These are phyloP conservation scores for Cicer yamashitae DNA, from an alignment of 306 rosid genomes.

Conservation along the genomic window DNA sequence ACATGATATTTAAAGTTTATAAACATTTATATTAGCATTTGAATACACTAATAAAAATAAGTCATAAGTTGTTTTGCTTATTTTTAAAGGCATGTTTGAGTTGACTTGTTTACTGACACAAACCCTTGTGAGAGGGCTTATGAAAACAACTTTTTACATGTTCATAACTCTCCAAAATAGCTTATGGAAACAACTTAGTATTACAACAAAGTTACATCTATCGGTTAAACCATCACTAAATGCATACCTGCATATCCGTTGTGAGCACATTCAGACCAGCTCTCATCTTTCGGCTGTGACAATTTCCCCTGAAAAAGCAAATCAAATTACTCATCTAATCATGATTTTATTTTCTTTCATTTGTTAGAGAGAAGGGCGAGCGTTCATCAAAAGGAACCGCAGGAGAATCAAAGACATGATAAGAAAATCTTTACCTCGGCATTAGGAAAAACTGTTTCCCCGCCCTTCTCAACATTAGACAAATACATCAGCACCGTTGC, in stretches of 20 bases:
- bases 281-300: constrained; percentile 59
- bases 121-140: too few relatives aligned
- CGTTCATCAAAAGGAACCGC: constrained; percentile 6
- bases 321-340: constrained; percentile 20
- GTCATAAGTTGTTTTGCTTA: background rate
- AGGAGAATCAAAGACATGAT: constrained; percentile 20
- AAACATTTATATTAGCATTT: background rate
- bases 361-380: background rate
- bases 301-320: constrained; percentile 55
- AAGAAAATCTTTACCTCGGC: constrained; percentile 59
- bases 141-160: background rate
- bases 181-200: too few relatives aligned
- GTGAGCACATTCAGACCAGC: constrained; percentile 77
- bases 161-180: background rate
- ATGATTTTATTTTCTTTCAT: constrained; percentile 8
- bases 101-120: too few relatives aligned
- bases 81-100: too few relatives aligned
- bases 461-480: constrained; percentile 86
- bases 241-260: constrained; percentile 81
- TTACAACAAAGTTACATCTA: too few relatives aligned
- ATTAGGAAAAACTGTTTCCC: constrained; percentile 90
- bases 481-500: constrained; percentile 96
- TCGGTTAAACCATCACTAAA: background rate
- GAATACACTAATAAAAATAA: background rate
- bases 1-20: background rate